Evolutionary conservation across 2,329 filamentous ascomycete species (phyloP), one percentile per base, ranked within the genome.

Genomic region (Fusarium pseudonygamai): DNA sequence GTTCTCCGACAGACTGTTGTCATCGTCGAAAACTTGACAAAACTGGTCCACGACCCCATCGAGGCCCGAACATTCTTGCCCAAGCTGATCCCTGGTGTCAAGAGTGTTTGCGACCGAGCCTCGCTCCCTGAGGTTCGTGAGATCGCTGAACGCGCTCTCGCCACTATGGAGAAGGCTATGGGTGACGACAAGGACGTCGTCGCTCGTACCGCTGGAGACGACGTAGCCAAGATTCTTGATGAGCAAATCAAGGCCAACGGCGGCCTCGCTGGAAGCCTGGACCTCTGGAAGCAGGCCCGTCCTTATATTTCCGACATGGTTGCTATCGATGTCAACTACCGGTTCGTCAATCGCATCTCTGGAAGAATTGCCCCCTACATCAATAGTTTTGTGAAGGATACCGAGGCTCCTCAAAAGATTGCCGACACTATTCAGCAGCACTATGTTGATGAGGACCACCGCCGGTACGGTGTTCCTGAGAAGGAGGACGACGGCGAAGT

Each of bases 21-120:
- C 61, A 97, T 99, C 58, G 93, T 96, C 26, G 96, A 99, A 85
- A 99, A 99, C 85, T 87, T 99, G 85, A 99, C 96, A 69, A 98
- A 97, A 86, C 91, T 99, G 37, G 96, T 99, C 34, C 96, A 99
- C 83, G 95, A 92, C 81, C 96, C 96, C 20, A 91, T 97, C 68
- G 96, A 99, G 86, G 96, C 96, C 39, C 90, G 96, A 75, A 94
- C 94, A 63, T 99, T 99, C 88, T 85, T 99, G 80, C 96, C 96
- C 58, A 98, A 97, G 84, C 87, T 99, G 59, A 93, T 93, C 79
- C 96, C 96, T 47, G 96, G 96, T 89, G 93, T 99, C 52, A 94
- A 98, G 86, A 89, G 88, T 62, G 96, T 99, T 65, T 90, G 92
- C 75, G 92, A 97, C 76, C 91, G 95, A 72, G 96, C 96, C 34